Conservation (phyloP, 176 grass and related monocot genomes). For the Alloteropsis semialata region DNA sequence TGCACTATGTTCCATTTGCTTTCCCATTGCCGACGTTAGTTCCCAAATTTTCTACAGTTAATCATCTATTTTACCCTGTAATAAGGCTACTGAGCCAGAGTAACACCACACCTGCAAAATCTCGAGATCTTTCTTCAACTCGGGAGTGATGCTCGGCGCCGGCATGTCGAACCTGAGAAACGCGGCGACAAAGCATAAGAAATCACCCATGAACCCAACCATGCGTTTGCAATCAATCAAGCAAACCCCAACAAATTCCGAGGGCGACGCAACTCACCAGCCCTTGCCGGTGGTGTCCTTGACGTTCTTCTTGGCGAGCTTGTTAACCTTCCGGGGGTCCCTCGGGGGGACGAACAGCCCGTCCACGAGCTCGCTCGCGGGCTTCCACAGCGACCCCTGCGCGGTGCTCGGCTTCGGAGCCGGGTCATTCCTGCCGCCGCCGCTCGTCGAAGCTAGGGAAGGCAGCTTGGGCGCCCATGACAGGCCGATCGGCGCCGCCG, state of each 20-base stretch:
- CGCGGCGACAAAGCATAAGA: not conserved
- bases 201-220: not conserved
- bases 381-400: constrained; percentile 50
- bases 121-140: constrained; percentile 89
- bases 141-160: constrained; percentile 73
- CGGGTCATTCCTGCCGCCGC: constrained; percentile 30
- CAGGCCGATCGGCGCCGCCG: constrained; percentile 48
- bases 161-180: constrained; percentile 92
- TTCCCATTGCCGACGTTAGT: not conserved
- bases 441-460: constrained; percentile 8
- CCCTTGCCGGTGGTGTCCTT: constrained; percentile 80
- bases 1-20: not conserved
- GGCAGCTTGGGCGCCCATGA: constrained; percentile 85
- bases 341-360: constrained; percentile 78
- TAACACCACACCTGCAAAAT: constrained; percentile 67
- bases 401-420: not conserved
- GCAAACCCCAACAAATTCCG: not conserved
- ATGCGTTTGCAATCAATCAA: not conserved
- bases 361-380: constrained; percentile 55
- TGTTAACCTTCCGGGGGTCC: constrained; percentile 71
- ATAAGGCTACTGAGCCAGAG: not conserved
- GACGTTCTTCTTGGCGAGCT: constrained; percentile 61
- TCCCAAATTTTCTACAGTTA: not conserved
- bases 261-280: constrained; percentile 47
- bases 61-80: not conserved